Evolutionary conservation across 495 filamentous ascomycete species (phyloP), one percentile per base, ranked within the genome.

Genomic region (Trichoderma parareesei): DNA sequence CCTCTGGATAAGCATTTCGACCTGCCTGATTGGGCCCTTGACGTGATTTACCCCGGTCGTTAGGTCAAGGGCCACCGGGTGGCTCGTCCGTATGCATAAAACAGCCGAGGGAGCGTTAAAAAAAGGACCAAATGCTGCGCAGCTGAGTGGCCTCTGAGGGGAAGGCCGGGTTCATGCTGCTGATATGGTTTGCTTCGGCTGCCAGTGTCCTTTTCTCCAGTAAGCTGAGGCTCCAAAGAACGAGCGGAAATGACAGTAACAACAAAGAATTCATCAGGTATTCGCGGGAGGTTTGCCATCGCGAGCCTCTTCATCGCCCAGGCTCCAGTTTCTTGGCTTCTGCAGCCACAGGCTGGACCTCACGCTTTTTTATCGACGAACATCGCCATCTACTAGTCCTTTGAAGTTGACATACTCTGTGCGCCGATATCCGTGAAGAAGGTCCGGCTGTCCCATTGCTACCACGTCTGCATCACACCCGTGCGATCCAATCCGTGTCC

Each of bases 31-130:
- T 37, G 7, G 53, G 53, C 10, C 27, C 7, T 37, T 57, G 53
- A 57, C 53, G 53, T 57, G 53, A 57, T 57, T 57, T 57, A 57
- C 53, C 53, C 53, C 53, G 5, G 27, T 57, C 33, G 9, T 57
- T 14, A 57, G 53, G 53, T 57, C 53, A 57, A 57, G 33, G 53
- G 27, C 53, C 53, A n/a, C 20, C 18, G 9, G 0, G 53, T 33
- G 53, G 53, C 53, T 35, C 53, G 20, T 57, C 14, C 46, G 9
- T 18, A 46, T 46, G 43, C 43, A 13, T 46, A n/a, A 13, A 46
- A 5, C 10, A 5, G 13, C 7, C 8, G 13, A 46, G 13, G n/a
- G 16, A 7, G 46, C 46, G 18, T 2, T 18, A 2, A 49, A 18
- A 18, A 49, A 7, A 8, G 46, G n/a, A 49, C 9, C 46, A 49